Base-by-base conservation (phyloP, 805 yeast genomes). In the Kregervanrija delftensis region DNA sequence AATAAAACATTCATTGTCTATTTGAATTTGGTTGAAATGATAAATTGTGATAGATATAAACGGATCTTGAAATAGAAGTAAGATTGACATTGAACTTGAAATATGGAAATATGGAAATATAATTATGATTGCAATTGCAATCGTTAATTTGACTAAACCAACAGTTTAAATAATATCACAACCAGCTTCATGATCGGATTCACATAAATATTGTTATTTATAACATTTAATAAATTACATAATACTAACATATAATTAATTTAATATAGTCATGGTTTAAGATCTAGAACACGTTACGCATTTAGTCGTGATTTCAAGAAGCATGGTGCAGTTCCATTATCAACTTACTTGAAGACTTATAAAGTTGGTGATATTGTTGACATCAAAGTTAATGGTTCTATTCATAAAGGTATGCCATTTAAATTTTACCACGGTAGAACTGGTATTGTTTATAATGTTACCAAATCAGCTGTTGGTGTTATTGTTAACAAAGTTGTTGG, bases 391-490 rank as follows among this genome's bases (percentile, higher is more conserved):
- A 93, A 93, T 73, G 96, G 96, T 82, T 81, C 99, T 61, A 80
- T 90, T 81, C 98, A 93, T 74, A 90, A 91, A 85, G 97, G 98
- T 87, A 88, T 93, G 96, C 99, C 99, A 73, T 96, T 88, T 89
- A 93, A 93, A 81, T 90, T 80, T 86, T 93, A 93, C 96, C 97
- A 93, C 83, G 99, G 99, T 77, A 93, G 90, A 84, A 93, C 99
- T 60, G 99, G 99, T 84, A 87, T 93, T 64, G 82, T 93, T 59
- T 93, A 82, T 96, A 93, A 93, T 83, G 95, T 93, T 62, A 91
- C 99, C 85, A 93, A 87, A 83, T 76, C 96, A 55, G 79, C 99
- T 57, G 98, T 93, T 59, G 99, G 99, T 85, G 93, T 93, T 64
- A 87, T 93, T 68, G 74, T 93, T 72, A 86, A 93, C 95, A 93